Evolutionary conservation across 306 rosid species (phyloP), one percentile per base, ranked within the genome.

Genomic region (Vicia faba): DNA sequence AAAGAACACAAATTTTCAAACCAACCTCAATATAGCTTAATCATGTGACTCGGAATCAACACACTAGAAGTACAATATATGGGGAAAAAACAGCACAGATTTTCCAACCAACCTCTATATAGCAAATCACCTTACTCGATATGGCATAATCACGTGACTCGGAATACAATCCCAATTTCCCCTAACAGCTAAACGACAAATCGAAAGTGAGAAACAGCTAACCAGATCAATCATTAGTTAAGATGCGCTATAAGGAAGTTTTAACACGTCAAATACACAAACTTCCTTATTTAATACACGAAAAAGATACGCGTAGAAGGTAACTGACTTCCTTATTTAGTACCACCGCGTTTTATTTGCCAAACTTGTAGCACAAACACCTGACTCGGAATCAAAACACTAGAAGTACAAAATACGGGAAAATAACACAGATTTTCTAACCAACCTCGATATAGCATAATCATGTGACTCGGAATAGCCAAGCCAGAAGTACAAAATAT

Each of bases 21-120:
- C 87, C 29, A 74, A 92, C 96, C 98, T 92, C 96, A 2, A 92
- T 92, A 64, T 89, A 7, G 38, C 38, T 6, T 33, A 33, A 33
- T 12, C 45, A 40, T 11, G 14, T 12, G 45, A 11, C 14, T 40
- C 45, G 9, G 9, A 33, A 33, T 1, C 9, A 7, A 33, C 38
- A 33, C 2, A 7, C 38, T 33, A 33, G 38, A 33, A 33, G 38
- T 33, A 33, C 38, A 33, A 33, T 6, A 33, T 1, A 33, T 8
- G 2, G 38, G 7, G 8, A 33, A 33, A 33, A 33, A 33, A 33
- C 38, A 33, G 38, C 38, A 33, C 9, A 5, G 36, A 31, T 31
- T 31, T 31, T 31, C 1, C 36, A 31, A 31, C 36, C 33, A 29
- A 29, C 33, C 7, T 29, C 33, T 1, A 5, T 29, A 29, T 26